A percentile compares a stretch with the other conserved stretches of the same genome.
phyloP scores from a whole-genome alignment of 1,284 basidiomycete species.

The Ganoderma sinense region DNA sequence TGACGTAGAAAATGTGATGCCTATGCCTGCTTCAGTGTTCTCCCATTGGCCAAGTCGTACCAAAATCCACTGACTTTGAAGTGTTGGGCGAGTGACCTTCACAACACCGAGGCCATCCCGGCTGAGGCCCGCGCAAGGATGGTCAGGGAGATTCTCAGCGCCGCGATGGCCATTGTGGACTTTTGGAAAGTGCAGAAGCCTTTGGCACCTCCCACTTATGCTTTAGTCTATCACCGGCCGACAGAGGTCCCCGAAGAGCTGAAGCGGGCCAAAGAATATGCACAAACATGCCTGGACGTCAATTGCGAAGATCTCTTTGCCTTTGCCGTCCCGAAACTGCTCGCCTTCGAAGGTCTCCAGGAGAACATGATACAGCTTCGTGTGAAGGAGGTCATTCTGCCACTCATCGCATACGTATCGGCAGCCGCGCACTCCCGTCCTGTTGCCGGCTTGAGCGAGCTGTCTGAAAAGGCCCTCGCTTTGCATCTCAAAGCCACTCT shows the following conservation, averaged over 20 bases:
- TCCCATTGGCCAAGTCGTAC: constrained; percentile 10
- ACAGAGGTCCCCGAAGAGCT: not conserved
- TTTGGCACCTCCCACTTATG: not conserved
- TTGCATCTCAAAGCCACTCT: not conserved
- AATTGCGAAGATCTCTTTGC: not conserved
- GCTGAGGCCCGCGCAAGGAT: constrained; percentile 1
- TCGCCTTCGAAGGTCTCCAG: not conserved
- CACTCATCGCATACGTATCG: constrained; percentile 3
- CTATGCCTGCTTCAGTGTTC: not conserved
- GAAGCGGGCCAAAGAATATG: not conserved
- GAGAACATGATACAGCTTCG: not conserved
- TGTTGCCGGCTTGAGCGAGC: not conserved
- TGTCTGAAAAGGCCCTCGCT: not conserved
- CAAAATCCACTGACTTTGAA: not conserved
- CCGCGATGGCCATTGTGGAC: constrained; percentile 7
- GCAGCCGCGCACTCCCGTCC: not conserved
- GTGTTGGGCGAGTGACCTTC: not conserved
- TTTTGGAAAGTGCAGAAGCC: constrained; percentile 2
- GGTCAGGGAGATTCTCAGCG: constrained; percentile 8
- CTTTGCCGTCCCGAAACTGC: not conserved
- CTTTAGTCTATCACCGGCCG: not conserved
- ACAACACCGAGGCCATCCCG: not conserved
- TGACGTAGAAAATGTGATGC: not conserved
- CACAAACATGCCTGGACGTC: not conserved
- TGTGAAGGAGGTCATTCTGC: constrained; percentile 12